These are phyloP conservation scores for Thecaphora thlaspeos DNA, from an alignment of 1,284 basidiomycete species.

Conservation along the genomic window DNA sequence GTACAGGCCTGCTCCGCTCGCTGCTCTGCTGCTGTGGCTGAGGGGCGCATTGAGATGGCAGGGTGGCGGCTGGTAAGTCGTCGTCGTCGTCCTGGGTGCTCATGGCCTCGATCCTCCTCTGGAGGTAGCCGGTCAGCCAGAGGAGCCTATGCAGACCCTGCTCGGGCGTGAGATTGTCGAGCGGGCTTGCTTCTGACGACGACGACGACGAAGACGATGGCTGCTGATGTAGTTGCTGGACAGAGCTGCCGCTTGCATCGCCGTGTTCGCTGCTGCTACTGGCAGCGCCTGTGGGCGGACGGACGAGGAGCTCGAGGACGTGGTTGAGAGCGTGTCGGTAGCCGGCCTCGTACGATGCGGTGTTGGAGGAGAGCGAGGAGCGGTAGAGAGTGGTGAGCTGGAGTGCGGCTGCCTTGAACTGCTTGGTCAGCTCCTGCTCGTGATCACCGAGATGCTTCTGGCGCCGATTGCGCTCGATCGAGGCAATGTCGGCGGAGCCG, in stretches of 20 bases:
- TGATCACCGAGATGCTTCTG: constrained; percentile 11
- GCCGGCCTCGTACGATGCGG: constrained; percentile 24
- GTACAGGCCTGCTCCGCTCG: no score
- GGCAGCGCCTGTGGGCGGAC: not conserved
- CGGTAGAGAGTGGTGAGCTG: constrained; percentile 31
- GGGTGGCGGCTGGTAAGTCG: no score
- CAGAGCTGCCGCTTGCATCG: no score
- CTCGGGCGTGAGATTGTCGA: not conserved
- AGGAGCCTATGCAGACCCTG: not conserved
- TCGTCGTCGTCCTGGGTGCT: constrained; percentile 26
- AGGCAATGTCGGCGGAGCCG: no score
- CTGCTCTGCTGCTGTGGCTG: no score
- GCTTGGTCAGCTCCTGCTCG: constrained; percentile 25
- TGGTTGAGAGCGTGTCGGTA: constrained; percentile 33
- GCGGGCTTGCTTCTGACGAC: not conserved
- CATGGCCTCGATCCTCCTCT: constrained; percentile 33
- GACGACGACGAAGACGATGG: constrained; percentile 2
- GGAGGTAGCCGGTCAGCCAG: constrained; percentile 38
- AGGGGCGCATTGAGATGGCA: no score
- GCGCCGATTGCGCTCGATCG: constrained; percentile 5
- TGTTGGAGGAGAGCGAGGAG: constrained; percentile 19
- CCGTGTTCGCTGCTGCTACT: not conserved
- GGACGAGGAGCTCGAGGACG: constrained; percentile 32
- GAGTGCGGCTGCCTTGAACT: constrained; percentile 25
- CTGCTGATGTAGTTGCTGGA: no score